These are phyloP conservation scores for Trichomonas gallinae DNA, from an alignment of 208 protist genomes.

Conservation along the genomic window DNA sequence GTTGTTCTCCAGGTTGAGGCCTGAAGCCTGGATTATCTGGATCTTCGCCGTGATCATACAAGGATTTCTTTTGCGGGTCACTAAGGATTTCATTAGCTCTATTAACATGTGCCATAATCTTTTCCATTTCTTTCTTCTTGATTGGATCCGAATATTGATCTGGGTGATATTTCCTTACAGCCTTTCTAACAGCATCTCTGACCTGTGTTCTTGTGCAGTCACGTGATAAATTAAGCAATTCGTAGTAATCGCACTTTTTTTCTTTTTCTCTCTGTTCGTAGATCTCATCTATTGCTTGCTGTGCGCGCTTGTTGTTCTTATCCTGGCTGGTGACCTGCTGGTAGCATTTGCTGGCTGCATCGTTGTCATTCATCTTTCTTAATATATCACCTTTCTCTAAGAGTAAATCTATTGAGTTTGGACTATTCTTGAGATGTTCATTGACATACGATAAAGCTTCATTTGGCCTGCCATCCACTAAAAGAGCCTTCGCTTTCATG, in stretches of 20 bases:
- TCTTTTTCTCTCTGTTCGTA: not conserved
- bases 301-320: not conserved
- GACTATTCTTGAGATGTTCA: not conserved
- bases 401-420: not conserved
- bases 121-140: conserved; percentile 15
- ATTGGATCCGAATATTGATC: not conserved
- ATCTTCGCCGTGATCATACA: not conserved
- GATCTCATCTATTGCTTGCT: not conserved
- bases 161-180: not conserved
- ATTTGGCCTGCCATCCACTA: not conserved
- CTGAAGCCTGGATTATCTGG: not conserved
- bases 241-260: not conserved
- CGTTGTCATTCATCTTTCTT: not conserved
- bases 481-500: not conserved
- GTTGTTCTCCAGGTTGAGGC: no score
- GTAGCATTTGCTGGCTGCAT: not conserved
- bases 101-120: not conserved
- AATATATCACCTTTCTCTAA: not conserved
- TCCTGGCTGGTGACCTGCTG: not conserved
- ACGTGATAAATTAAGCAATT: not conserved
- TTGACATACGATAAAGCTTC: not conserved
- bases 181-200: not conserved
- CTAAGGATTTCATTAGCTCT: not conserved
- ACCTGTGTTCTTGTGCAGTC: not conserved
- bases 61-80: not conserved